Evolutionary conservation across 306 rosid species (phyloP), one percentile per base, ranked within the genome.

Genomic region (Nissolia schottii): DNA sequence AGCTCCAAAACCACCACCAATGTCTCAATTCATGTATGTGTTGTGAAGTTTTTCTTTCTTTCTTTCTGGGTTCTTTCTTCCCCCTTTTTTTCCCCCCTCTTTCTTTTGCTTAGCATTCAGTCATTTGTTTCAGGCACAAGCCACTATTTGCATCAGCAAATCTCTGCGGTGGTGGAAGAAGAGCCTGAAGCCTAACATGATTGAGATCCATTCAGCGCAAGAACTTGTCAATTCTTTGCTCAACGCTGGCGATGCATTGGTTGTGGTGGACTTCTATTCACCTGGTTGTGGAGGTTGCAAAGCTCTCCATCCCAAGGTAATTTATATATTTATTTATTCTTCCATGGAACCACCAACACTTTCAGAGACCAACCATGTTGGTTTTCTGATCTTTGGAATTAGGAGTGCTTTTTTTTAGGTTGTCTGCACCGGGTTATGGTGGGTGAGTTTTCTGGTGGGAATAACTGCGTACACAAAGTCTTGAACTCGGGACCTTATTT

Each of bases 231-330:
- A 81, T 73, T 80, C 82, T 22, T 76, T 92, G 85, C 66, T 79
- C 55, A 79, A 73, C 6, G 98, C 93, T 67, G 98, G 91, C 25
- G 96, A 90, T 74, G 74, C 88, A 48, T 77, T 92, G 83, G 98
- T 87, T 59, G 84, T 92, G 14, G 81, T 90, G 40, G 85, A 90
- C 48, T 92, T 92, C 61, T 90, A 86, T 76, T 92, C 96, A 35
- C 96, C 98, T 70, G 93, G 89, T 41, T 92, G 98, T 82, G 98
- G 98, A 57, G 98, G 96, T 24, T 93, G 98, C 86, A 93, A 73
- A 77, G 77, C 96, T 55, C 93, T 93, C 24, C 92, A 93, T 75
- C 96, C 97, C 20, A 92, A 92, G 94, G 97, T 89, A 70, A 9
- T 5, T 0, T 63, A 15, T 2, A 19, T 3, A 24, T 27, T n/a